A percentile compares a stretch with the other conserved stretches of the same genome.
phyloP scores from a whole-genome alignment of 2,329 filamentous ascomycete species.

The Curvularia eragrostidis region DNA sequence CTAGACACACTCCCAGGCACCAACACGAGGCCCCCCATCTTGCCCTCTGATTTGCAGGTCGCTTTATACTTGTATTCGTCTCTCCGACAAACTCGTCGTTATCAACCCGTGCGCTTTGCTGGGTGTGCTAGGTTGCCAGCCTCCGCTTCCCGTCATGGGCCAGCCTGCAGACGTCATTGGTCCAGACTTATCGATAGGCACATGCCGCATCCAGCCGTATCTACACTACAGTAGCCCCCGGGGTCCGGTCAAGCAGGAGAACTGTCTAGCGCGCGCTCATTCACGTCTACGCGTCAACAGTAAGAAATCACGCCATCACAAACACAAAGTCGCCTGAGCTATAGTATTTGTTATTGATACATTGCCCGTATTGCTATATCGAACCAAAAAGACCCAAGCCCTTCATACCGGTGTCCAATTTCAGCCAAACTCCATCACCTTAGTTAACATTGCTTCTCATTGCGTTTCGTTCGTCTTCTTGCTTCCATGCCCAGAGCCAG shows the following conservation, averaged over 20 bases:
- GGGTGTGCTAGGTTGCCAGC: slow-evolving; percentile 5
- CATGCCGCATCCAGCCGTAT: slow-evolving; percentile 5
- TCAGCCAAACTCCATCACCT: slow-evolving; percentile 28
- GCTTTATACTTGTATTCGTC: not conserved
- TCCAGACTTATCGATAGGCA: slow-evolving; percentile 15
- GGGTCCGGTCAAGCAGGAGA: not conserved
- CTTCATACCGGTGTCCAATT: slow-evolving; percentile 29
- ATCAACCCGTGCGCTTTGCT: slow-evolving; percentile 10
- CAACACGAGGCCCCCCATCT: slow-evolving; percentile 2
- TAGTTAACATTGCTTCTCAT: slow-evolving; percentile 10
- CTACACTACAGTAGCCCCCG: not conserved
- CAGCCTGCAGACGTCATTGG: slow-evolving; percentile 19
- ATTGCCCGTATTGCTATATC: slow-evolving; percentile 12
- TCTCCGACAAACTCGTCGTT: not conserved
- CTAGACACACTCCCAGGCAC: slow-evolving; percentile 15
- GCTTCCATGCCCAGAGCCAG: not conserved
- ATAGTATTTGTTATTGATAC: slow-evolving; percentile 23
- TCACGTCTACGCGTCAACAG: slow-evolving; percentile 5
- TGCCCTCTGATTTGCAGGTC: not conserved
- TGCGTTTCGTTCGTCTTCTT: slow-evolving; percentile 5
- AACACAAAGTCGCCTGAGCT: not conserved
- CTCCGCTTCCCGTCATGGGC: slow-evolving; percentile 1
- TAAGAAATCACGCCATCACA: slow-evolving; percentile 2
- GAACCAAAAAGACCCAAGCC: slow-evolving; percentile 15
- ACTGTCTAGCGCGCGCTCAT: slow-evolving; percentile 5